These are phyloP conservation scores for Tritrichomonas foetus DNA, from an alignment of 208 protist genomes.

Conservation along the genomic window DNA sequence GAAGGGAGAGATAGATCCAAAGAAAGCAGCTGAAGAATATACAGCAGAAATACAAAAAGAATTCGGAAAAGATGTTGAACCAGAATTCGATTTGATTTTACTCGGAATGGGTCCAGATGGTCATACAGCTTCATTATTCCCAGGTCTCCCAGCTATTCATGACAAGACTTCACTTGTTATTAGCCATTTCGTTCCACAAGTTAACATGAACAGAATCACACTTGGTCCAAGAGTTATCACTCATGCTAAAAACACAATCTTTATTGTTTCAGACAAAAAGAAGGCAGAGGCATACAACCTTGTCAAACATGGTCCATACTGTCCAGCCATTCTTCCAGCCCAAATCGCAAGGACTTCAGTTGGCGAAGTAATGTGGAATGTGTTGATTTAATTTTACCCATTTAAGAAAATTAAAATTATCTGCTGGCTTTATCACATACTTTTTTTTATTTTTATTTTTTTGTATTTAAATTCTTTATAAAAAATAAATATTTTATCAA, in stretches of 20 bases:
- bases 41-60: neutral
- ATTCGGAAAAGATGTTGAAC: neutral
- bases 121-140: neutral
- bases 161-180: neutral
- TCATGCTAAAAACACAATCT: neutral
- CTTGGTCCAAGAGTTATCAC: neutral
- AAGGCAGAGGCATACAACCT: neutral
- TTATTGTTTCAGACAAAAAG: neutral
- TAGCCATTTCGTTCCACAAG: neutral
- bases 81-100: neutral
- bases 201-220: neutral
- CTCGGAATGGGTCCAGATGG: constrained; percentile 18
- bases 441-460: no score
- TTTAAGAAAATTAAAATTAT: no score
- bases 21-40: neutral
- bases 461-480: no score
- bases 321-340: neutral
- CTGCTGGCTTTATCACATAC: no score
- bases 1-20: neutral
- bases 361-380: neutral
- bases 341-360: neutral
- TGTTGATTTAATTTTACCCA: neutral
- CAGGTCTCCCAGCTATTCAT: neutral
- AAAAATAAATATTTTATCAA: no score
- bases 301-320: neutral